A percentile compares a stretch with the other conserved stretches of the same genome.
phyloP scores from a whole-genome alignment of 805 yeast species.

The Limtongia smithiae region DNA sequence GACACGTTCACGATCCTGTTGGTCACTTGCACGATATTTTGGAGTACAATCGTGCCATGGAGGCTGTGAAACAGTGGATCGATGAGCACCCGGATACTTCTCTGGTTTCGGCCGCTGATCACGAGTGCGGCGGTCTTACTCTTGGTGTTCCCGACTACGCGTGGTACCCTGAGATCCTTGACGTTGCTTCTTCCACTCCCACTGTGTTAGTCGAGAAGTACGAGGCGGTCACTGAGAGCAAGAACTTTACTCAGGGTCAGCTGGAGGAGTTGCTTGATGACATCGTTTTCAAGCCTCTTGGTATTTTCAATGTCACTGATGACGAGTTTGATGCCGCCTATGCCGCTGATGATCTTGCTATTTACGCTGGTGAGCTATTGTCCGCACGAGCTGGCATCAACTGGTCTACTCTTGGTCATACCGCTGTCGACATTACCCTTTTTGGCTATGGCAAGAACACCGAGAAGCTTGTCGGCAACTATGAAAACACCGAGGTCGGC shows the following conservation, averaged over 20 bases:
- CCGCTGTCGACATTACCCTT: constrained; percentile 92
- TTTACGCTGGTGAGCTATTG: constrained; percentile 61
- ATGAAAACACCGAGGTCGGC: constrained; percentile 85
- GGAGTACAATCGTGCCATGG: constrained; percentile 79
- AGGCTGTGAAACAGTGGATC: constrained; percentile 68
- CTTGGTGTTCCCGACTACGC: constrained; percentile 84
- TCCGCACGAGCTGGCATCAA: constrained; percentile 84
- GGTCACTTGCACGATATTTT: constrained; percentile 90
- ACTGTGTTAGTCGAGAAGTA: constrained; percentile 47
- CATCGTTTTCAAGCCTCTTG: constrained; percentile 60
- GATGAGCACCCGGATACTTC: constrained; percentile 71
- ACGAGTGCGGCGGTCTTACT: constrained; percentile 94
- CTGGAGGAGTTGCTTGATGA: constrained; percentile 1
- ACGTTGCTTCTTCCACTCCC: constrained; percentile 70
- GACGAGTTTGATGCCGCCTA: constrained; percentile 52
- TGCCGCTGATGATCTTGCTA: constrained; percentile 35
- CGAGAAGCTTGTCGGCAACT: constrained; percentile 65
- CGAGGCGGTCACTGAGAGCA: constrained; percentile 26
- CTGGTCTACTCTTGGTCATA: constrained; percentile 96
- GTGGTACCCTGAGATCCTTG: constrained; percentile 80
- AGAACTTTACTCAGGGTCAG: constrained; percentile 10
- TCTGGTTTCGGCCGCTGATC: constrained; percentile 82
- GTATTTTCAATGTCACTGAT: constrained; percentile 54
- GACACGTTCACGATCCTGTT: constrained; percentile 90
- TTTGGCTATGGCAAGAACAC: constrained; percentile 69